phyloP scores from a whole-genome alignment of 257 asterid species.

The Lavandula angustifolia region DNA sequence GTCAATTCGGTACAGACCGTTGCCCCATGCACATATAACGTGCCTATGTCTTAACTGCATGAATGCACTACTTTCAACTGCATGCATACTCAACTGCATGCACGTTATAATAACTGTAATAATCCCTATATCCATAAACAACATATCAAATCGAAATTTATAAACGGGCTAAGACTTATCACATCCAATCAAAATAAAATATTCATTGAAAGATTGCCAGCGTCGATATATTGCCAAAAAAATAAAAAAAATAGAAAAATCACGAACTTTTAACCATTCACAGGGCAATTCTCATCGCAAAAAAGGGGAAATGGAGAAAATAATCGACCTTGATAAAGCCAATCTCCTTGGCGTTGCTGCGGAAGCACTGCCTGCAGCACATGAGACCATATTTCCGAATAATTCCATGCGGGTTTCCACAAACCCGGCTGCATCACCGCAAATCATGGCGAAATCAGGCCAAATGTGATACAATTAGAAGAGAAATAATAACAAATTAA shows the following conservation, averaged over 20 bases:
- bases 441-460: not conserved
- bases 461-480: not conserved
- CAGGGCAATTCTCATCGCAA: not conserved
- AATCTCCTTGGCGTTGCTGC: constrained; percentile 52
- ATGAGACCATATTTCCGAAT: constrained; percentile 44
- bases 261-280: not conserved
- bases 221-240: not conserved
- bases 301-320: not conserved
- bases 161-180: too few relatives aligned
- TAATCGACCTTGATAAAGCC: constrained; percentile 44
- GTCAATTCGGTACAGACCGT: too few relatives aligned
- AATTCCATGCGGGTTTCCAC: constrained; percentile 45
- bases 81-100: too few relatives aligned
- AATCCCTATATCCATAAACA: not conserved
- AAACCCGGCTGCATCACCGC: constrained; percentile 39
- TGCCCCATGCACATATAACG: too few relatives aligned
- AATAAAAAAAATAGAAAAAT: not conserved
- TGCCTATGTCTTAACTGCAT: too few relatives aligned
- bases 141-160: not conserved
- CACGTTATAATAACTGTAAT: too few relatives aligned
- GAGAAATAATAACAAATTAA: not conserved
- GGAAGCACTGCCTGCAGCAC: constrained; percentile 57
- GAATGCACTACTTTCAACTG: too few relatives aligned
- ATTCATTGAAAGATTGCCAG: not conserved
- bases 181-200: too few relatives aligned